Conservation (phyloP, 345 rosid species). For the Camelina hispida region DNA sequence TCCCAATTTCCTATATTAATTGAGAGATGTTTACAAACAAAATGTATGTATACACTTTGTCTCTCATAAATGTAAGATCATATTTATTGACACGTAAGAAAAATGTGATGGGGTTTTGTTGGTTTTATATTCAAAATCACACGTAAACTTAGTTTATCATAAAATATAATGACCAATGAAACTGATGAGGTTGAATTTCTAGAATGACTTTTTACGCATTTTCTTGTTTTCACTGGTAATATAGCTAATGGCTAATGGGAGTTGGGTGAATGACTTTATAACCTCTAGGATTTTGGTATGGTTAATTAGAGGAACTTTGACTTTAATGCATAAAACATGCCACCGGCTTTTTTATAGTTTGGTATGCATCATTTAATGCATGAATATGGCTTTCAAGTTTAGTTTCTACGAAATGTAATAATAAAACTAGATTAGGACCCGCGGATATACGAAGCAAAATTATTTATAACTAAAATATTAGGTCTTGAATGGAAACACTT, state of each 20-base stretch:
- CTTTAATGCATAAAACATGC: slow-evolving; percentile 46
- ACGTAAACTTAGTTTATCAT: too few relatives aligned
- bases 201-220: background rate
- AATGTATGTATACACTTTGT: background rate
- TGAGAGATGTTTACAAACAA: background rate
- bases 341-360: slow-evolving; percentile 42
- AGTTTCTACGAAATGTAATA: slow-evolving; percentile 4
- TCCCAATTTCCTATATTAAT: too few relatives aligned
- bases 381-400: slow-evolving; percentile 31
- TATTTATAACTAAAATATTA: too few relatives aligned
- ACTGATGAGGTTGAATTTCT: too few relatives aligned
- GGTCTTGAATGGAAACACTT: too few relatives aligned
- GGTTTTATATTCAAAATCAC: too few relatives aligned
- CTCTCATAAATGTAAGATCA: background rate
- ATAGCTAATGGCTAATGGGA: background rate
- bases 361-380: slow-evolving; percentile 41
- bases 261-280: slow-evolving; percentile 21
- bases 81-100: too few relatives aligned
- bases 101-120: too few relatives aligned
- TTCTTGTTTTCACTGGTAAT: background rate
- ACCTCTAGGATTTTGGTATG: slow-evolving; percentile 24
- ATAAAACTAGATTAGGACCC: too few relatives aligned
- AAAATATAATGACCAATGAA: too few relatives aligned
- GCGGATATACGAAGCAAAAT: too few relatives aligned
- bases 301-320: slow-evolving; percentile 27